phyloP scores from a whole-genome alignment of 176 grass and related monocot species.

The Leersia perrieri region DNA sequence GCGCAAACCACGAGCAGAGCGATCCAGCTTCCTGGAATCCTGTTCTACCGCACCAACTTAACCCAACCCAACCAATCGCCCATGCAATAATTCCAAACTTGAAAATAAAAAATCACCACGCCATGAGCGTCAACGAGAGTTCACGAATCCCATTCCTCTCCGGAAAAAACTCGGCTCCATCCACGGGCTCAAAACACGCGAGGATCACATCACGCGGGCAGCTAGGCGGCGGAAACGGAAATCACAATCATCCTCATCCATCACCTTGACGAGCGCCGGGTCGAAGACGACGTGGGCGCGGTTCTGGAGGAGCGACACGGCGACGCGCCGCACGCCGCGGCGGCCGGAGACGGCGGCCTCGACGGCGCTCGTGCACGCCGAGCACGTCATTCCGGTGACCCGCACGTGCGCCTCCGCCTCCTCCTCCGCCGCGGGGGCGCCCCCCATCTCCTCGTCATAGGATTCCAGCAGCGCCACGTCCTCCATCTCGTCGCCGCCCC shows the following conservation, averaged over 20 bases:
- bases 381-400: conserved; percentile 93
- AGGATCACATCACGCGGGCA: conserved; percentile 20
- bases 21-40: neutral
- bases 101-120: conserved; percentile 1
- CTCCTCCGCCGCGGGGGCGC: neutral
- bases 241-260: no score
- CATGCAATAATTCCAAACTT: neutral
- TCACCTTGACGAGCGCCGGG: conserved; percentile 72
- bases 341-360: conserved; percentile 65
- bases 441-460: conserved; percentile 74
- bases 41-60: neutral
- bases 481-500: conserved; percentile 59
- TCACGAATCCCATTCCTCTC: neutral
- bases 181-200: neutral
- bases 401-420: conserved; percentile 65
- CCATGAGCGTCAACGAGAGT: conserved; percentile 18
- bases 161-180: neutral
- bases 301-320: conserved; percentile 96
- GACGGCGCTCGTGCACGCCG: conserved; percentile 87
- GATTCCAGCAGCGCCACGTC: conserved; percentile 79
- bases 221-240: no score
- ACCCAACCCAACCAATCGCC: neutral
- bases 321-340: conserved; percentile 57
- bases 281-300: conserved; percentile 82
- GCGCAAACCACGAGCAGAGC: neutral